These are phyloP conservation scores for Galeopsis tetrahit DNA, from an alignment of 257 asterid species.

Conservation along the genomic window DNA sequence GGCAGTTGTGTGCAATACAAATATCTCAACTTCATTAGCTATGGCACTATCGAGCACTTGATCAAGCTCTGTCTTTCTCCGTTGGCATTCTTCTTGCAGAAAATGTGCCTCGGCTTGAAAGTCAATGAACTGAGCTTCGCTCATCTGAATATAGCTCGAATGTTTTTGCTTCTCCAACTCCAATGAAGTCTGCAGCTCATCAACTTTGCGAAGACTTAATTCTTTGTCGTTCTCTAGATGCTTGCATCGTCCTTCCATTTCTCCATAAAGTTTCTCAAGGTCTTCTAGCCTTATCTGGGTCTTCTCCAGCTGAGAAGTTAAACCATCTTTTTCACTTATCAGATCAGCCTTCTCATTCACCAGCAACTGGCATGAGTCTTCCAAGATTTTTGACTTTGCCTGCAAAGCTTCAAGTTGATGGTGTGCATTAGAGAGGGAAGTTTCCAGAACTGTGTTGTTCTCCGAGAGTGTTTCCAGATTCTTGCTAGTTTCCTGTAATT, in stretches of 20 bases:
- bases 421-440: slow-evolving; percentile 65
- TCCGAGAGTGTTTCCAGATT: slow-evolving; percentile 69
- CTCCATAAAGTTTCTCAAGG: slow-evolving; percentile 59
- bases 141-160: slow-evolving; percentile 46
- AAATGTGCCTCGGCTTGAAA: slow-evolving; percentile 53
- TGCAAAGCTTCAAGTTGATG: slow-evolving; percentile 67
- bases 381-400: slow-evolving; percentile 66
- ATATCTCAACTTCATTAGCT: slow-evolving; percentile 63
- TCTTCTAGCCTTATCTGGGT: slow-evolving; percentile 54
- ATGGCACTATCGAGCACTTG: slow-evolving; percentile 57
- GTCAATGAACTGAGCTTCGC: slow-evolving; percentile 44
- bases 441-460: slow-evolving; percentile 65
- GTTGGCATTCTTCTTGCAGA: slow-evolving; percentile 57
- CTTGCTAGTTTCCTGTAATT: slow-evolving; percentile 61
- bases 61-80: slow-evolving; percentile 63
- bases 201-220: slow-evolving; percentile 54
- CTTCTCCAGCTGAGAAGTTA: slow-evolving; percentile 62
- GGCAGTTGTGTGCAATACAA: slow-evolving; percentile 55
- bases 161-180: slow-evolving; percentile 67
- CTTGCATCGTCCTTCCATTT: slow-evolving; percentile 60
- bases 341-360: slow-evolving; percentile 72
- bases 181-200: slow-evolving; percentile 64
- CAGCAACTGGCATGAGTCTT: slow-evolving; percentile 76
- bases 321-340: slow-evolving; percentile 56
- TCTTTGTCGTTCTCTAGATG: slow-evolving; percentile 74